Evolutionary conservation across 495 filamentous ascomycete genomes (phyloP).

Genomic region (Aspergillus funiculosus): DNA sequence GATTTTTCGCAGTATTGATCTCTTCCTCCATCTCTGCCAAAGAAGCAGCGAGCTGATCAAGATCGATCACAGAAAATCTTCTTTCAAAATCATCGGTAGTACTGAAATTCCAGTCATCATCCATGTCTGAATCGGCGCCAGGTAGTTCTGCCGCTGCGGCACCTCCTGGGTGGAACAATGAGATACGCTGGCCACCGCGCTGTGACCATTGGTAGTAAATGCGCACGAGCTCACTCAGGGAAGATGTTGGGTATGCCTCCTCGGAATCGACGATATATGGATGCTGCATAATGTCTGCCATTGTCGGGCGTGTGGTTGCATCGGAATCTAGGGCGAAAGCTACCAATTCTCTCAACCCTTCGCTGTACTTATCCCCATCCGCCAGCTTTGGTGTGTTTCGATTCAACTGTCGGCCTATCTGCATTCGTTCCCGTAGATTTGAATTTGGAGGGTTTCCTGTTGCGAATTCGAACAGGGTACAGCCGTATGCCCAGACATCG

Average conservation of each 20-base stretch:
- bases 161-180: constrained; percentile 71
- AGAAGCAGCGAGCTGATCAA: constrained; percentile 41
- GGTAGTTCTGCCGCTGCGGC: constrained; percentile 57
- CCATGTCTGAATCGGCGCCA: constrained; percentile 36
- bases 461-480: constrained; percentile 85
- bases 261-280: constrained; percentile 51
- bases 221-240: constrained; percentile 65
- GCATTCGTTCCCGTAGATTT: constrained; percentile 40
- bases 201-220: constrained; percentile 84
- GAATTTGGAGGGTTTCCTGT: constrained; percentile 75
- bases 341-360: constrained; percentile 66
- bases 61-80: constrained; percentile 43
- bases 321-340: constrained; percentile 73
- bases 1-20: constrained; percentile 24
- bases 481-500: constrained; percentile 94
- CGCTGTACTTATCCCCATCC: constrained; percentile 69
- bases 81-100: constrained; percentile 79
- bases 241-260: constrained; percentile 62
- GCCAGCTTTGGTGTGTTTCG: constrained; percentile 54
- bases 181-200: constrained; percentile 73
- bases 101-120: constrained; percentile 88
- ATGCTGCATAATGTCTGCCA: constrained; percentile 44
- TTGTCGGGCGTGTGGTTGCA: constrained; percentile 65
- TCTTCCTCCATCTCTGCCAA: constrained; percentile 36
- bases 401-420: constrained; percentile 59